Base-by-base conservation (phyloP, 2,329 filamentous ascomycete genomes). In the Fusarium sterilihyphosum region DNA sequence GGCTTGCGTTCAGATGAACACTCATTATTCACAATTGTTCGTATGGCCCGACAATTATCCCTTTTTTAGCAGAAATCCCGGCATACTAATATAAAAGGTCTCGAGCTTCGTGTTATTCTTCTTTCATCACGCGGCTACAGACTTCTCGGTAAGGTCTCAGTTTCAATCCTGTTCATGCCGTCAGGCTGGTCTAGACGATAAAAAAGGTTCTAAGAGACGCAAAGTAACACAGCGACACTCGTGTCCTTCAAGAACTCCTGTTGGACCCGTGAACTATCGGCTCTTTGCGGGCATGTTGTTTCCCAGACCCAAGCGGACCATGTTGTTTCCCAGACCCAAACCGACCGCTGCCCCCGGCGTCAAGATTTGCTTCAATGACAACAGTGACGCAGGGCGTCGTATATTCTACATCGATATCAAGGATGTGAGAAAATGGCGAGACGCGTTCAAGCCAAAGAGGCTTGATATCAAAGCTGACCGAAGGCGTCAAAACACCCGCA, bases 351-450 rank as follows among this genome's bases (percentile, higher is more conserved):
- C 22, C 33, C 43, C 33, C 20, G 49, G 26, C 17, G 49, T 74
- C 31, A 70, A 58, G 24, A 33, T 75, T n/a, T 41, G 49, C 24
- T n/a, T 73, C 17, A 38, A 43, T 38, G 26, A 41, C 17, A 54
- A 38, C 6, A 31, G 17, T 16, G 49, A 29, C n/a, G 24, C 56
- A 49, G 56, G 43, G n/a, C 31, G 38, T 33, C 56, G n/a, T 16
- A 16, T 64, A 29, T 59, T 61, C 41, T n/a, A 61, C 6, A 38
- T 74, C 44, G 33, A 57, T 18, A 75, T 74, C 47, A n/a, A 44
- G 37, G 49, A 63, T 37, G n/a, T 65, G 18, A 24, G 16, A n/a
- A 61, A 43, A n/a, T 75, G 72, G 72, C 46, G 46, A 41, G 44
- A 58, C 20, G 40, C 41, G 3, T 44, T 73, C 26, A 35, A 31